Base-by-base conservation (phyloP, 2,329 filamentous ascomycete genomes). In the Colletotrichum camelliae region DNA sequence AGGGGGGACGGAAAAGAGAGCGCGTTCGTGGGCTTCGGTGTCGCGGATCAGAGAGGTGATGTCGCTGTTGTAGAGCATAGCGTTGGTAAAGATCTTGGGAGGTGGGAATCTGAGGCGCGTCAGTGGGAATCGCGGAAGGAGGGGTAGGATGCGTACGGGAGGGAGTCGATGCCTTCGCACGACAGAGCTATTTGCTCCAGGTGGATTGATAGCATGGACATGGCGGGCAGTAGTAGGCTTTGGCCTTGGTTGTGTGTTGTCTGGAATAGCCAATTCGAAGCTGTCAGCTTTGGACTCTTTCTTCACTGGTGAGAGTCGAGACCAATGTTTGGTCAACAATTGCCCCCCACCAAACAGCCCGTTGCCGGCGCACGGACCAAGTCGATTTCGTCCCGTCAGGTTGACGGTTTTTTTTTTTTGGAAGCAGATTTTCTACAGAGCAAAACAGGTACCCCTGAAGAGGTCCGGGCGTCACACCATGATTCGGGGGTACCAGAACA, bases 51-150 rank as follows among this genome's bases (percentile, higher is more conserved):
- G 88, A 15, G 95, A 92, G 5, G 97, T 98, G 80, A 99, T 98
- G 84, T 99, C 97, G 84, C 96, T 93, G 79, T 93, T 93, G 72
- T 94, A 93, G 65, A 98, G 92, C 52, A 99, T 90, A 39, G 97
- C 96, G 84, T 98, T 98, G 79, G 96, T 97, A 86, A 98, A 99
- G 81, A 97, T 96, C 81, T 95, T 97, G n/a, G 96, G 95, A 3
- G 92, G 92, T 55, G 95, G 95, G 80, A 98, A 98, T 39, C 95
- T 97, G 78, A 65, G 72, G 76, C 67, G 69, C 77, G 65, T 77
- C 71, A 78, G 71, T 75, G 58, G 27, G 6, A n/a, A 27, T 80
- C 77, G 79, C 16, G 35, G 33, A 27, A n/a, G 16, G 78, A 77
- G 48, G 69, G 64, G 55, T 27, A 48, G 9, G 52, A 18, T 29